Base-by-base conservation (phyloP, 2,329 filamentous ascomycete species). In the Chaetomium globosum region DNA sequence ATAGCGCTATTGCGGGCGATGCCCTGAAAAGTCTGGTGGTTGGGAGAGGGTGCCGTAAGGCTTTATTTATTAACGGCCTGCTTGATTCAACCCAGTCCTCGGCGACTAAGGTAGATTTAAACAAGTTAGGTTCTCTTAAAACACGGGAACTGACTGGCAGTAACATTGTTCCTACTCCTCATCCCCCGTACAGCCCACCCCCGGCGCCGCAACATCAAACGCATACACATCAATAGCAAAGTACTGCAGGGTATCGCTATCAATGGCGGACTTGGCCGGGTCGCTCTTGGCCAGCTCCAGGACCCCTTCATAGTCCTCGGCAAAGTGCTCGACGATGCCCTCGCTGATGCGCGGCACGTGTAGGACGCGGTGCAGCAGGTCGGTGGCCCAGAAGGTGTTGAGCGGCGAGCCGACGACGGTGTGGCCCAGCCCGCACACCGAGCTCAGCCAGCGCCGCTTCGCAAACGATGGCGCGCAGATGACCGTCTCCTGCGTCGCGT, bases 201-300 rank as follows among this genome's bases (percentile, higher is more conserved):
- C 87, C 0, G 87, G 87, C 5, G 85, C 78, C 8, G 85, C 85
- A 70, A 90, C 81, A 66, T 90, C 87, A 68, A 83, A 86, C 0
- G 87, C 87, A 74, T 88, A 91, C 1, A 80, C 86, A 65, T 90
- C 87, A 7, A 89, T 81, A 4, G 89, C 88, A 73, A 91, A 91
- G 75, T 87, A 89, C 75, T 89, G 86, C 51, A 91, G 78, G 0
- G 83, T 81, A 68, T 89, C 82, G 36, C 83, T 87, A 75, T 91
- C 87, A 31, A 81, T 77, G 3, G 79, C 82, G 2, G 82, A 78
- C 30, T 81, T 80, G 4, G 79, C 76, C 8, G 83, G 81, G 8
- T 81, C 77, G 12, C 72, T 69, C 67, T 78, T 74, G 0, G 87
- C 85, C 28, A 87, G 78, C 13, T 80, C 79, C 1, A 88, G 59